Evolutionary conservation across 768 basidiomycete genomes (phyloP).

Genomic region (Kwoniella newhampshirensis): DNA sequence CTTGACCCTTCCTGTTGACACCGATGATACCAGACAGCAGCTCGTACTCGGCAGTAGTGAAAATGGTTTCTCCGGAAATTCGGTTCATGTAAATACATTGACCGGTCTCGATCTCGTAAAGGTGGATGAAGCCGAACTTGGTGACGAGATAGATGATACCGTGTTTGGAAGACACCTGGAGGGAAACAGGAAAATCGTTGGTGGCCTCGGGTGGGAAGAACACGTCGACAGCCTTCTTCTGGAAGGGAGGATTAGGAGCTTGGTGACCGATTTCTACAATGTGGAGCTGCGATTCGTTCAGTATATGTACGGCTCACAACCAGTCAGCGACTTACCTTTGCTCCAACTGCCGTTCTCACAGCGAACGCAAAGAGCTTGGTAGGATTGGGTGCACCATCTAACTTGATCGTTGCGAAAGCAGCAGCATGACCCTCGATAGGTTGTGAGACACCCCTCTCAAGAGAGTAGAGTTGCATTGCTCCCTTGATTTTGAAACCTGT

Average conservation of each 20-base stretch:
- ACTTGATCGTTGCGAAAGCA: slow-evolving; percentile 85
- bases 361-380: slow-evolving; percentile 95
- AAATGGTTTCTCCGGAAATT: slow-evolving; percentile 98
- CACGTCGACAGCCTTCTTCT: slow-evolving; percentile 96
- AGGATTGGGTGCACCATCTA: slow-evolving; percentile 78
- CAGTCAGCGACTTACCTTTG: slow-evolving; percentile 78
- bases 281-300: too few species aligned
- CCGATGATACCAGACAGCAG: slow-evolving; percentile 92
- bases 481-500: slow-evolving; percentile 99
- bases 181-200: slow-evolving; percentile 98
- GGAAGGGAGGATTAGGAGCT: slow-evolving; percentile 85
- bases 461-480: slow-evolving; percentile 93
- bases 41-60: slow-evolving; percentile 96
- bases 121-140: slow-evolving; percentile 98
- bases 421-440: slow-evolving; percentile 99
- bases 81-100: slow-evolving; percentile 99
- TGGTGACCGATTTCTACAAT: slow-evolving; percentile 97
- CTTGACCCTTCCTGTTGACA: slow-evolving; percentile 99
- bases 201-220: slow-evolving; percentile 98
- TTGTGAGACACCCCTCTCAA: slow-evolving; percentile 89
- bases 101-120: slow-evolving; percentile 96
- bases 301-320: too few species aligned
- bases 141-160: slow-evolving; percentile 97
- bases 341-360: slow-evolving; percentile 92
- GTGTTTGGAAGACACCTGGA: slow-evolving; percentile 97